A percentile compares a stretch with the other conserved stretches of the same genome.
Evolutionary conservation across 192 early-diverging fungal species (phyloP).

Genomic region (Podila epicladia): DNA sequence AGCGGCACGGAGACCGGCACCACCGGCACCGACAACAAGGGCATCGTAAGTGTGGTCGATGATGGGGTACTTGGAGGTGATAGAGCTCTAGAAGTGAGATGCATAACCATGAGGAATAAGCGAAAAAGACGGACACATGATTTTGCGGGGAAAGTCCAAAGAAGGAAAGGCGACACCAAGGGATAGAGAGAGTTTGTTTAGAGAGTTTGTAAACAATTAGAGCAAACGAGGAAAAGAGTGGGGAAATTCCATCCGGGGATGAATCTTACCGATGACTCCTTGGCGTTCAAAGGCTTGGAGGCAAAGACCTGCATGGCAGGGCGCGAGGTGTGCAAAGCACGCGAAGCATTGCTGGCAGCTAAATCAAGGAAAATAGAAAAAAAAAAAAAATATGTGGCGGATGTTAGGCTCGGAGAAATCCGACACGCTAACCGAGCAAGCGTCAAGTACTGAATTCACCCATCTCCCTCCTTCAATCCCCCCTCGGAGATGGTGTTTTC

Average conservation of each 20-base stretch:
- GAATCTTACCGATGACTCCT: conserved; percentile 67
- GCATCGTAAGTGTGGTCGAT: conserved; percentile 99
- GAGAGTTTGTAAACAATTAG: neutral
- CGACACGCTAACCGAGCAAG: neutral
- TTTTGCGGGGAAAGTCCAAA: conserved; percentile 48
- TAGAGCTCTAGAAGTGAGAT: conserved; percentile 53
- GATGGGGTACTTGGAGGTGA: conserved; percentile 87
- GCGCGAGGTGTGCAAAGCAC: conserved; percentile 74
- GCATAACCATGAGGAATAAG: neutral
- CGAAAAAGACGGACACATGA: neutral
- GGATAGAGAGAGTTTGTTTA: conserved; percentile 8
- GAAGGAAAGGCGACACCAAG: conserved; percentile 19
- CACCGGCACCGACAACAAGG: conserved; percentile 98
- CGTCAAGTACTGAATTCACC: neutral
- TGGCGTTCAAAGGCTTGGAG: conserved; percentile 79
- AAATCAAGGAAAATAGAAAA: neutral
- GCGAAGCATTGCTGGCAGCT: conserved; percentile 53
- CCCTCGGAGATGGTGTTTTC: neutral
- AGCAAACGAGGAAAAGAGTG: neutral
- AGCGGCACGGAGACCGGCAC: conserved; percentile 97
- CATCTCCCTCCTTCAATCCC: neutral
- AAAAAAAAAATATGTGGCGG: neutral
- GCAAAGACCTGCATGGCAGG: conserved; percentile 74
- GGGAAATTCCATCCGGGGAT: neutral
- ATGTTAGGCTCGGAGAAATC: conserved; percentile 37